Percentiles rank a stretch among this genome's conserved stretches.
Evolutionary conservation across 257 asterid species (phyloP).

Genomic region (Knoxia roxburghii): DNA sequence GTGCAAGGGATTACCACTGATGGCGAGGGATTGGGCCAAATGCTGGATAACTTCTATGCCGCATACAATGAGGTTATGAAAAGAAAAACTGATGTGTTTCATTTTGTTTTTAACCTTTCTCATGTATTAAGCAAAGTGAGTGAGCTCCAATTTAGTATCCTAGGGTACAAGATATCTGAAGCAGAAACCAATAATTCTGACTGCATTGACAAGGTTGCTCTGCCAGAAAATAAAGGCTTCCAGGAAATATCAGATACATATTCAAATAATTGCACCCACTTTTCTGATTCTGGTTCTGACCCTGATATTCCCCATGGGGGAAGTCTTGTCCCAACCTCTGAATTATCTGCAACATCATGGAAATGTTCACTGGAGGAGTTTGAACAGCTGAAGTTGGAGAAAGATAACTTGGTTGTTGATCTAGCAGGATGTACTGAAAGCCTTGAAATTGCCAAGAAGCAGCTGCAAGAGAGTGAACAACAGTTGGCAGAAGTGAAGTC

Average conservation of each 20-base stretch:
- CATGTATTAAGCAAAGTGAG: conserved; percentile 56
- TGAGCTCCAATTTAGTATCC: conserved; percentile 61
- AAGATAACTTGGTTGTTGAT: conserved; percentile 55
- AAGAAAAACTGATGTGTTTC: conserved; percentile 34
- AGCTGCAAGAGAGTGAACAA: conserved; percentile 60
- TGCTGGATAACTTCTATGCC: conserved; percentile 45
- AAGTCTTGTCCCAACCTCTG: conserved; percentile 74
- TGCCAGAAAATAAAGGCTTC: conserved; percentile 67
- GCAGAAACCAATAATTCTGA: conserved; percentile 64
- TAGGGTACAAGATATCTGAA: conserved; percentile 64
- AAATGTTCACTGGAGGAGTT: conserved; percentile 81
- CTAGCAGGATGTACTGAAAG: conserved; percentile 50
- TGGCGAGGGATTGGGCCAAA: conserved; percentile 45
- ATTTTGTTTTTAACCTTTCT: conserved; percentile 69
- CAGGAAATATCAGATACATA: conserved; percentile 45
- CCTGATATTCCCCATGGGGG: conserved; percentile 73
- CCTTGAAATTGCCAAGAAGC: conserved; percentile 58
- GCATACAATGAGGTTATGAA: conserved; percentile 44
- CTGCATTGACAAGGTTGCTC: conserved; percentile 85
- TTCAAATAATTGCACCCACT: conserved; percentile 51
- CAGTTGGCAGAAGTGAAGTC: conserved; percentile 80
- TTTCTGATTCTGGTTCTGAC: conserved; percentile 74
- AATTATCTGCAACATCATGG: conserved; percentile 56
- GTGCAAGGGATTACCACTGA: conserved; percentile 49
- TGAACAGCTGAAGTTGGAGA: conserved; percentile 75